Conservation (phyloP, 768 basidiomycete species). For the Trametes punicea region DNA sequence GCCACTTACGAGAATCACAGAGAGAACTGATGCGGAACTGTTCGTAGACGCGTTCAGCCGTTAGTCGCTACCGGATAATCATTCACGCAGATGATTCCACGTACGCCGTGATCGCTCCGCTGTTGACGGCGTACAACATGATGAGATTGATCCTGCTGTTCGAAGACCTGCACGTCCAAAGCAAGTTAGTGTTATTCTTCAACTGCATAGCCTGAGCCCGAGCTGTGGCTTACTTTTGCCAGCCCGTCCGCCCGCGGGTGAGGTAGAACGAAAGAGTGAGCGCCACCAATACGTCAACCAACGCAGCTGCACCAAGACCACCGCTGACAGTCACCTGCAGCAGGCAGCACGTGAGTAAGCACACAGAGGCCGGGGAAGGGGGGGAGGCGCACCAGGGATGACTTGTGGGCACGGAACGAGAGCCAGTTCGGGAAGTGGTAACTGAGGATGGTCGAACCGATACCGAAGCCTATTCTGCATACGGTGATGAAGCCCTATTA, state of each 20-base stretch:
- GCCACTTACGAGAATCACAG: constrained; percentile 11
- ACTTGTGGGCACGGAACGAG: constrained; percentile 7
- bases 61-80: background rate
- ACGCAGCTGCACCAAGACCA: constrained; percentile 8
- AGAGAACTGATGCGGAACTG: constrained; percentile 14
- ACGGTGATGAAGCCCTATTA: background rate
- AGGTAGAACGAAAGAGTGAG: constrained; percentile 17
- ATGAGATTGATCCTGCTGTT: constrained; percentile 12
- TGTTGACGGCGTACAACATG: constrained; percentile 15
- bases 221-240: background rate
- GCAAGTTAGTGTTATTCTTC: background rate
- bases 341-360: background rate
- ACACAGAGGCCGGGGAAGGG: background rate
- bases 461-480: constrained; percentile 13
- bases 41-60: background rate
- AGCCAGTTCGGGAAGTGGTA: constrained; percentile 2
- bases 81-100: background rate
- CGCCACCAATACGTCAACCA: constrained; percentile 15
- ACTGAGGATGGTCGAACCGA: constrained; percentile 13
- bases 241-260: constrained; percentile 1
- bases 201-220: background rate
- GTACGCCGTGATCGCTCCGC: constrained; percentile 16
- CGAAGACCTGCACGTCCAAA: background rate
- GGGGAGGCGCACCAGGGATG: background rate
- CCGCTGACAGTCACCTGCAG: constrained; percentile 7